Evolutionary conservation across 202 grass and related monocot genomes (phyloP).

Genomic region (Bolboschoenoplectus hybrid): DNA sequence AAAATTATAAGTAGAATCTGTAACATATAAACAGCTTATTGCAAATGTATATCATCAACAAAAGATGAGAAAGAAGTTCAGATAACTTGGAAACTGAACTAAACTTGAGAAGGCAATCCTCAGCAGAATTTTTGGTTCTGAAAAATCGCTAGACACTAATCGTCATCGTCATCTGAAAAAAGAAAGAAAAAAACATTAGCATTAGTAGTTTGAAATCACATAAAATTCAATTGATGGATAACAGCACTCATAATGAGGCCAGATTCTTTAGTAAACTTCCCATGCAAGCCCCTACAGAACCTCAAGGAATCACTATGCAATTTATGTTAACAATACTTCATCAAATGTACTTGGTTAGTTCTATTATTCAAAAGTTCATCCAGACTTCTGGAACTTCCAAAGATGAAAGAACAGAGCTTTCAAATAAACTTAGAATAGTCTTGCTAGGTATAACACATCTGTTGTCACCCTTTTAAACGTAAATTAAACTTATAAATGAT

Average conservation of each 20-base stretch:
- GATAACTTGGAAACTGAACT: constrained; percentile 30
- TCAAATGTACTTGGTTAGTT: background rate
- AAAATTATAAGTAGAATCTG: constrained; percentile 29
- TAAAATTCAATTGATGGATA: background rate
- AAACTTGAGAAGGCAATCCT: constrained; percentile 28
- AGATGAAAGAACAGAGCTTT: background rate
- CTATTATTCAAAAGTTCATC: background rate
- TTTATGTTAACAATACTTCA: constrained; percentile 24
- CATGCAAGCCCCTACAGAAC: background rate
- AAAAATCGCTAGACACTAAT: constrained; percentile 28
- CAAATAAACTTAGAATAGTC: background rate
- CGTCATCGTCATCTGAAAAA: constrained; percentile 38
- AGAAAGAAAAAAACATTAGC: constrained; percentile 13
- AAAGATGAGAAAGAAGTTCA: constrained; percentile 6
- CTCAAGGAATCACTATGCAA: constrained; percentile 21
- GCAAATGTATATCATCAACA: constrained; percentile 31
- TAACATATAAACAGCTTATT: constrained; percentile 43
- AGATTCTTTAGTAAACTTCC: background rate
- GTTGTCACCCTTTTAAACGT: background rate
- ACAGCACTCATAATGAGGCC: background rate
- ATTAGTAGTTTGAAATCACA: background rate
- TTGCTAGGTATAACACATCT: background rate
- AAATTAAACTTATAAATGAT: background rate
- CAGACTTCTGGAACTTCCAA: constrained; percentile 1
- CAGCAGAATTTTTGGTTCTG: background rate